A percentile compares a stretch with the other conserved stretches of the same genome.
phyloP scores from a whole-genome alignment of 2,329 filamentous ascomycete species.

The Volutella citrinella region DNA sequence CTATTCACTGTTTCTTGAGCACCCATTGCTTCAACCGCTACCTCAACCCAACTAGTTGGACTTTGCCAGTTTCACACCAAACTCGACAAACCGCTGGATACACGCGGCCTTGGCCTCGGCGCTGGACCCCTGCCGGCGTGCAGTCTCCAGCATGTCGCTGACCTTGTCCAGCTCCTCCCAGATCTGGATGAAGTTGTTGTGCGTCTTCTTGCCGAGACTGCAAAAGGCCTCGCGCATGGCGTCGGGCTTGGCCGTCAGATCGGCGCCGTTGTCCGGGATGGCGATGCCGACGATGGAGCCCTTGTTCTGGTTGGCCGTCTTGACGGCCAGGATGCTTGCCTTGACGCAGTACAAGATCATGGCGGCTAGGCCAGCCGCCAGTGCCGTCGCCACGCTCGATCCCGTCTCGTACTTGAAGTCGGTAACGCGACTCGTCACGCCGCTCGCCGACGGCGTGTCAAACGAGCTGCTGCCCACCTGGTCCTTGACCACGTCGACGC shows the following conservation, averaged over 20 bases:
- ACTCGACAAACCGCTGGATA: background rate
- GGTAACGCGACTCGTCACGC: too few species aligned
- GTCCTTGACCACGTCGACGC: constrained; percentile 9
- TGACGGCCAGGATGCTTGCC: constrained; percentile 5
- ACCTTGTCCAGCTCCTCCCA: background rate
- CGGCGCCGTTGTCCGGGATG: background rate
- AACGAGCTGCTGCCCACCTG: background rate
- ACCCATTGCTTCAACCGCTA: too few species aligned
- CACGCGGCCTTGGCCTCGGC: background rate
- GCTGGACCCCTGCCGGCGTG: background rate
- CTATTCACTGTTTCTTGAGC: too few species aligned
- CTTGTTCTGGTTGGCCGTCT: background rate
- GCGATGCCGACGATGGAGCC: background rate
- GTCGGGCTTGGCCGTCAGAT: background rate
- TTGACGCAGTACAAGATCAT: constrained; percentile 25
- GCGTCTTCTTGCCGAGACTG: background rate
- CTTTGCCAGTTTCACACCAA: background rate
- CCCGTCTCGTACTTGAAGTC: constrained; percentile 12
- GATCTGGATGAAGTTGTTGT: constrained; percentile 1
- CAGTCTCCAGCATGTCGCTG: background rate
- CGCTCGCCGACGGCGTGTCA: constrained; percentile 1
- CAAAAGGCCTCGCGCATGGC: background rate
- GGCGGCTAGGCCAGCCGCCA: constrained; percentile 27
- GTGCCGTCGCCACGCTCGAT: constrained; percentile 25
- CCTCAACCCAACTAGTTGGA: too few species aligned